Base-by-base conservation (phyloP, 768 basidiomycete genomes). In the Russula brevipes region DNA sequence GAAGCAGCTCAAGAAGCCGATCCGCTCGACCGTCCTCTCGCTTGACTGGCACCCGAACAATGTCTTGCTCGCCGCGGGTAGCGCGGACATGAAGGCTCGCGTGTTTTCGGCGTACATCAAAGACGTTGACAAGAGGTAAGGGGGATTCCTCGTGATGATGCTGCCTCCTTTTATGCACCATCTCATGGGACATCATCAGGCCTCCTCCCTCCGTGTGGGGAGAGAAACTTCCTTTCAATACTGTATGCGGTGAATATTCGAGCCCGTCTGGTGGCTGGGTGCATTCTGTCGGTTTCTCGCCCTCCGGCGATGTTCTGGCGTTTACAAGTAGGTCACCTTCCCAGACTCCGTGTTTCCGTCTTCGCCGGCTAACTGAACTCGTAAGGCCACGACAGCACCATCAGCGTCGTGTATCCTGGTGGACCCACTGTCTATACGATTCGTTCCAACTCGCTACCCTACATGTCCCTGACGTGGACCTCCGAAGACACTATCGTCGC, bases 41-140 rank as follows among this genome's bases (percentile, higher is more conserved):
- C 79, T 99, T 68, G 96, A 98, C 68, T 99, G 97, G 97, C 97
- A 99, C 73, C 95, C 97, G 33, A 98, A 98, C 81, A 98, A 97
- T 72, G 95, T 98, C 14, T 80, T 99, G 6, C 85, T 99, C 33
- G 97, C 96, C 4, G 90, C 96, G 41, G 97, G 97, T n/a, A 88
- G 92, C 62, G 94, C 96, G 0, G 97, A 99, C 72, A 93, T 93
- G 85, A 96, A 96, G 76, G 97, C 97, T 11, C 84, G 95, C 19
- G 97, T 99, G 8, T 91, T 98, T 75, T 98, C 95, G 1, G 97
- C 94, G 4, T 98, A 93, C 75, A 95, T 98, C 78, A 99, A 99
- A 79, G 97, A 97, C 69, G 87, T 98, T 24, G 97, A 99, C 72
- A 85, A 91, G 71, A 90, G 87, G 96, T 89, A 67, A 66, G 80